Base-by-base conservation (phyloP, 305 asterid species). In the Fraxinus dipetala region DNA sequence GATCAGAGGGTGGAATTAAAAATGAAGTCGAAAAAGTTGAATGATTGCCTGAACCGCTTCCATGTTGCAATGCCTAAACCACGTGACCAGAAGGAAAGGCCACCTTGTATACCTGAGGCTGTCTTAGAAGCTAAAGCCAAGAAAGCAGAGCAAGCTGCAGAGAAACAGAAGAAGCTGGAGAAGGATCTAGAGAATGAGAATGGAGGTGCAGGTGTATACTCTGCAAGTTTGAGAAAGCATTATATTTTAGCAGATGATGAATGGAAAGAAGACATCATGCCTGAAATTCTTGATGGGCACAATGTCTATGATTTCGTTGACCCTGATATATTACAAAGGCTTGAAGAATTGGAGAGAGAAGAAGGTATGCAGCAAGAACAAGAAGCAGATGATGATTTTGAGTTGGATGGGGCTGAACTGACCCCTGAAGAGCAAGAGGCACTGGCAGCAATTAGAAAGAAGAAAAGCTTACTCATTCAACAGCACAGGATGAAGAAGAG, bases 261-360 rank as follows among this genome's bases (percentile, higher is more conserved):
- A 45, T 45, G 56, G 56, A 45, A 45, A 45, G 56, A 45, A 45
- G 56, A 45, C 56, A 45, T 45, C n/a, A 45, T 45, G 56, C 56
- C 56, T 13, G 18, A 45, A 45, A 45, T 45, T 45, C 56, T 45
- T 45, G 56, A 45, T 45, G 56, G 56, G 56, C 56, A 45, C 18
- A 45, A 45, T 13, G n/a, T 45, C 13, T 45, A 45, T 0, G 56
- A 45, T 45, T 45, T 45, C 0, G 56, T 45, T 45, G 56, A 45
- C 56, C 56, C 56, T 13, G 99, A 95, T 85, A 91, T 95, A 80
- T 75, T 93, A 85, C 85, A 85, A 83, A 89, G 97, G 85, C 95
- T 92, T 9, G 98, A 95, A 87, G 98, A 95, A 84, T 88, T 95
- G 89, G 99, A 95, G 86, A 85, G 88, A 31, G 97, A 93, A 85